Base-by-base conservation (phyloP, 2,329 filamentous ascomycete species). In the Phialophora verrucosa region DNA sequence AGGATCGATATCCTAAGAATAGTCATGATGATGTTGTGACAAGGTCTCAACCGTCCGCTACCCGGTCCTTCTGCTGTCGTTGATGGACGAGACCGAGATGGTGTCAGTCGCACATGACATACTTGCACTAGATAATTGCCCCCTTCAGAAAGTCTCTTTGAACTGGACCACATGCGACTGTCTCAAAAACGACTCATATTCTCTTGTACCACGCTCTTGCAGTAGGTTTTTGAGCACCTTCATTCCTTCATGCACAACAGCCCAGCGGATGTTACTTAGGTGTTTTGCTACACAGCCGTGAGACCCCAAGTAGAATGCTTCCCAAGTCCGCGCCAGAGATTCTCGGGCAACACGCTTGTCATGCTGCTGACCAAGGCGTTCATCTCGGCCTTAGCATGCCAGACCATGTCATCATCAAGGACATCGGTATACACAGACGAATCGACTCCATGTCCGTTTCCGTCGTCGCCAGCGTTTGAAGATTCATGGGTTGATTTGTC, bases 331-430 rank as follows among this genome's bases (percentile, higher is more conserved):
- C 31, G 32, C 55, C 55, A 57, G n/a, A 57, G 14, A 14, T 59
- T 31, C 17, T 29, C 3, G 12, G 38, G 57, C 6, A 10, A 23
- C 14, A 20, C 23, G 5, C 75, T 76, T 14, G 75, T 78, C 75
- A 79, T 75, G 23, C 71, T 73, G 58, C 76, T 74, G 4, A 78
- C 73, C 55, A 78, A 61, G 0, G 74, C 75, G 31, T 76, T 74
- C 50, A 79, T 72, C 49, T 78, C 64, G 47, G 73, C 69, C 53
- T 76, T 75, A 8, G 78, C 72, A 76, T 85, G 49, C 62, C 64
- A 69, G 69, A 64, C 31, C 31, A 11, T 32, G 31, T 8, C 31
- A 11, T 8, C 10, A 11, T 32, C 31, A 1, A 32, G 10, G 2
- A 32, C 8, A 32, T 32, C 23, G 23, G 23, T 25, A 25, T 25